Evolutionary conservation across 2,329 filamentous ascomycete genomes (phyloP), one percentile per base, ranked within the genome.

Genomic region (Aspergillus viridinutans): DNA sequence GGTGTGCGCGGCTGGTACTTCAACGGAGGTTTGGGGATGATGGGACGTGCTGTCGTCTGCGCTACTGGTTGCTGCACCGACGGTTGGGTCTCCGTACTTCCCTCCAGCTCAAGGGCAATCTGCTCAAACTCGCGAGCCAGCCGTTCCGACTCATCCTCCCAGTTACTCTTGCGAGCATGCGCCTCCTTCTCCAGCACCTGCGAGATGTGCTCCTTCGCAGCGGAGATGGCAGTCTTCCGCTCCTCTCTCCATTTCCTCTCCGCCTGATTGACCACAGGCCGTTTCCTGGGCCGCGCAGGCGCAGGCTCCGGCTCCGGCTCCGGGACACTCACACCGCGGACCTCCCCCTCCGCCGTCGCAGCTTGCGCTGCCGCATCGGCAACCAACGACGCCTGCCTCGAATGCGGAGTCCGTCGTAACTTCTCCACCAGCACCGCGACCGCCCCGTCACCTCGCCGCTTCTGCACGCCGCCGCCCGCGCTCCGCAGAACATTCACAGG

Each of bases 371-470:
- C 67, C 29, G 70, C 58, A 50, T 71, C 67, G 8, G 67, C 68
- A 9, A 74, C 62, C 58, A 70, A 64, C 8, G 72, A 73, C 2
- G 68, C 69, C 49, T 72, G 67, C 14, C 69, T 63, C 9, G 71
- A 72, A 57, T 71, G 68, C 32, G 72, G 66, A 26, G 64, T 67
- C 12, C 68, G 67, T 25, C 65, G 63, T 8, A 74, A 57, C 55
- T 77, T 74, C 59, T 77, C 75, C 28, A 77, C 74, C 7, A 77
- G 61, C 35, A 77, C 70, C 1, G 73, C 74, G 26, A 74, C 67
- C 10, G 67, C 61, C 9, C 64, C 65, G 14, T 63, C 68, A 6
- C 58, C 56, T 51, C 65, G 69, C 28, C 69, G 71, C 54, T 75
- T 74, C 59, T 75, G 69, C 38, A 75, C 64, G 9, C 75, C 73